Percentiles rank a stretch among this genome's conserved stretches.
These are phyloP conservation scores for Naganishia onofrii DNA, from an alignment of 768 basidiomycete genomes.

Conservation along the genomic window DNA sequence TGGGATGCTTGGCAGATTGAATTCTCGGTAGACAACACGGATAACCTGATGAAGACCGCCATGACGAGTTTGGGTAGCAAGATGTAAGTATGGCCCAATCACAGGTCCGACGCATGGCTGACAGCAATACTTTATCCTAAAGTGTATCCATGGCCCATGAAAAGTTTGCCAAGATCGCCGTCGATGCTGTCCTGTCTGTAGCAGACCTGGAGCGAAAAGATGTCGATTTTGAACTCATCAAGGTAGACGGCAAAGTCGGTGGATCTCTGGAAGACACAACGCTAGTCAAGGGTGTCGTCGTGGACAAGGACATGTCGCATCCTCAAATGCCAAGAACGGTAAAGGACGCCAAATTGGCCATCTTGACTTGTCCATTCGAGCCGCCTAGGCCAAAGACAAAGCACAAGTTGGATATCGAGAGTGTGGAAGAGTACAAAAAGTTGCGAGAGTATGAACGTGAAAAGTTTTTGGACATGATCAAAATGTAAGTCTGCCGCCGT, in stretches of 20 bases:
- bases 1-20: constrained; percentile 58
- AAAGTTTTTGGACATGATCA: constrained; percentile 97
- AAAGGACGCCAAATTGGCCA: constrained; percentile 85
- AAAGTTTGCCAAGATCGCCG: constrained; percentile 95
- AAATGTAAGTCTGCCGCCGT: constrained; percentile 52
- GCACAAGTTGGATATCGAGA: constrained; percentile 91
- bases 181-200: constrained; percentile 91
- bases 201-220: constrained; percentile 93
- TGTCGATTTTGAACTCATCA: constrained; percentile 96
- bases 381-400: constrained; percentile 99
- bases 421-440: constrained; percentile 94
- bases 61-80: constrained; percentile 97
- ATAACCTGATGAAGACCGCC: constrained; percentile 86
- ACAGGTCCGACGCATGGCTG: not conserved
- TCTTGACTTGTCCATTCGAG: constrained; percentile 98
- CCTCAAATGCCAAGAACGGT: constrained; percentile 92
- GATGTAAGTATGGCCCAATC: constrained; percentile 63
- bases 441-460: constrained; percentile 90
- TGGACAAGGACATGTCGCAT: constrained; percentile 99
- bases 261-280: constrained; percentile 92
- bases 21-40: constrained; percentile 75
- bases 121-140: constrained; percentile 9
- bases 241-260: constrained; percentile 97
- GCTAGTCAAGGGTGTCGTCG: constrained; percentile 92
- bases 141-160: constrained; percentile 95